Base-by-base conservation (phyloP, 2,329 filamentous ascomycete genomes). In the Aspergillus piperis region DNA sequence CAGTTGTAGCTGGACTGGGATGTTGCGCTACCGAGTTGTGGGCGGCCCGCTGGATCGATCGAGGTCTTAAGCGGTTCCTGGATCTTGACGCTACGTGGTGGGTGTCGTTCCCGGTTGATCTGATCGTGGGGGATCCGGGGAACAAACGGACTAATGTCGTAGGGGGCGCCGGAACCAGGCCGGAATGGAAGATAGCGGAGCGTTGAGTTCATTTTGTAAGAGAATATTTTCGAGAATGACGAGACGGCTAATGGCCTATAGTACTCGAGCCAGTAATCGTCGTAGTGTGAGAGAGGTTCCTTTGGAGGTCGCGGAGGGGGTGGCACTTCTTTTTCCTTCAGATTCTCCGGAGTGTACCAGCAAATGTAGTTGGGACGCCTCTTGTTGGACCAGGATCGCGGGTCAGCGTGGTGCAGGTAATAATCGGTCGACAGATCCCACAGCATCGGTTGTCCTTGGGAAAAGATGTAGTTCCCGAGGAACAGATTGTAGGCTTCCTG, bases 401-500 rank as follows among this genome's bases (percentile, higher is more conserved):
- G 95, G 73, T 96, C 84, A 36, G 89, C 87, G 70, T 99, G 94
- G 71, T 99, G 95, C 6, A 99, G 86, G 70, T 98, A 96, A 77
- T 98, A 97, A 73, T 99, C 95, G 3, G 92, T 96, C 2, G 90
- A 84, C 7, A 99, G 83, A 72, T 99, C 95, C 95, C 95, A 99
- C 2, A 99, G 83, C 91, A 98, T 94, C 0, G 95, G 95, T 72
- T 96, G 89, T 0, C 91, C 92, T 64, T 92, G 88, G 0, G 85
- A 80, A 72, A 92, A 98, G 54, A 93, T 91, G 74, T 99, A 99
- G 71, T 98, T 97, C 6, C 95, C 95, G 1, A 99, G 84, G 71
- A 99, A 99, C 8, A 99, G 82, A 68, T 99, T 99, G 76, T 98
- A 98, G 0, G 95, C 95, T 77, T 99, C 95, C 77, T 99, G 95